phyloP scores from a whole-genome alignment of 305 asterid species.

The Ilex paraguariensis region DNA sequence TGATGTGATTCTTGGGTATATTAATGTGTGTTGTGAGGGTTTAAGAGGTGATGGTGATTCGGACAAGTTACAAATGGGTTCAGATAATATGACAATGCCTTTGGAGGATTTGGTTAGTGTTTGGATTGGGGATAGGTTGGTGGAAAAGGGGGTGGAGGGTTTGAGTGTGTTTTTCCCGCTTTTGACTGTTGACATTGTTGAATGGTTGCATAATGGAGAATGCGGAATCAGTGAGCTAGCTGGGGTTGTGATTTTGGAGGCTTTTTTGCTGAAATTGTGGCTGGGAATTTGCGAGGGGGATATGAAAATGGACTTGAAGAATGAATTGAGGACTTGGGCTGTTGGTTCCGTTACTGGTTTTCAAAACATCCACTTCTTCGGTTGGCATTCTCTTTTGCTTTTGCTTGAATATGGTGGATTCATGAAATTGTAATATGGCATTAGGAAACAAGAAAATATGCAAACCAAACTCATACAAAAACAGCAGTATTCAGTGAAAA shows the following conservation, averaged over 20 bases:
- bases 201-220: conserved; percentile 27
- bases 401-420: conserved; percentile 1
- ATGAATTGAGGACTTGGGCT: conserved; percentile 51
- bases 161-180: conserved; percentile 49
- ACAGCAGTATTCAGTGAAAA: background rate
- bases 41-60: conserved; percentile 24
- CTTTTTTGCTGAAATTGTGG: conserved; percentile 51
- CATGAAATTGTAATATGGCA: background rate
- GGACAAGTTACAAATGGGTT: conserved; percentile 24
- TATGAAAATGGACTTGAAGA: conserved; percentile 32
- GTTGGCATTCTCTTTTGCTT: conserved; percentile 30
- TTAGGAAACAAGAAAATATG: too few species aligned
- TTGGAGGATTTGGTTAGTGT: conserved; percentile 39
- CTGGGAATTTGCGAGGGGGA: conserved; percentile 39
- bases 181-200: conserved; percentile 30
- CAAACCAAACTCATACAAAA: too few species aligned
- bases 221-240: conserved; percentile 43
- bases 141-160: conserved; percentile 18
- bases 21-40: conserved; percentile 41
- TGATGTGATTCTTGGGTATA: conserved; percentile 47
- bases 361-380: conserved; percentile 41
- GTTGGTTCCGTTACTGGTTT: conserved; percentile 51
- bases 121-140: conserved; percentile 39
- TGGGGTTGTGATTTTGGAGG: conserved; percentile 55
- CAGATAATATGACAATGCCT: conserved; percentile 33